A percentile compares a stretch with the other conserved stretches of the same genome.
Conservation (phyloP, 148 eudicot genomes). For the Rhododendron williamsianum region DNA sequence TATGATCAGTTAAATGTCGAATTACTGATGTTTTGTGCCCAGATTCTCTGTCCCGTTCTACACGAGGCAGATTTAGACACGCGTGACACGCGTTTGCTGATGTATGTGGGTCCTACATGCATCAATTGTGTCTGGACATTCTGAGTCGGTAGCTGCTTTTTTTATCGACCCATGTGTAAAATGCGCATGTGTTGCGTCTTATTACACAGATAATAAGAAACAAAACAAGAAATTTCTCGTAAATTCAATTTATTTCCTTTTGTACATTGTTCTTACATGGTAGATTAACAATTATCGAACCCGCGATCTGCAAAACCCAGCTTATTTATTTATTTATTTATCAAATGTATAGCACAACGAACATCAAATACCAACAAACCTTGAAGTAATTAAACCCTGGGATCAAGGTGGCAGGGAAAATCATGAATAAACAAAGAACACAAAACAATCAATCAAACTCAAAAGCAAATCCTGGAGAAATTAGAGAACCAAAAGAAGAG, state of each 20-base stretch:
- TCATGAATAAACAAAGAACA: neutral
- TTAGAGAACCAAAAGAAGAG: conserved; percentile 46
- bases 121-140: neutral
- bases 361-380: conserved; percentile 3
- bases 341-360: neutral
- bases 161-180: neutral
- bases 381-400: neutral
- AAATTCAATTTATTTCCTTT: conserved; percentile 4
- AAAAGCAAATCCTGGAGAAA: neutral
- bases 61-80: neutral
- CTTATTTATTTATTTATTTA: conserved; percentile 1
- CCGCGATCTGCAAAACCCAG: neutral
- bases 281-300: neutral
- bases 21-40: neutral
- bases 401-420: neutral
- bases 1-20: neutral
- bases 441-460: neutral
- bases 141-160: neutral
- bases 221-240: neutral
- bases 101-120: neutral
- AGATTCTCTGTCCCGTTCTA: neutral
- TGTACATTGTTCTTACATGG: conserved; percentile 1
- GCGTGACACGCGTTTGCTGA: neutral
- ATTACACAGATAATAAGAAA: neutral
- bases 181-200: neutral